Conservation (phyloP, 805 yeast species). For the Cyberlindnera petersonii region DNA sequence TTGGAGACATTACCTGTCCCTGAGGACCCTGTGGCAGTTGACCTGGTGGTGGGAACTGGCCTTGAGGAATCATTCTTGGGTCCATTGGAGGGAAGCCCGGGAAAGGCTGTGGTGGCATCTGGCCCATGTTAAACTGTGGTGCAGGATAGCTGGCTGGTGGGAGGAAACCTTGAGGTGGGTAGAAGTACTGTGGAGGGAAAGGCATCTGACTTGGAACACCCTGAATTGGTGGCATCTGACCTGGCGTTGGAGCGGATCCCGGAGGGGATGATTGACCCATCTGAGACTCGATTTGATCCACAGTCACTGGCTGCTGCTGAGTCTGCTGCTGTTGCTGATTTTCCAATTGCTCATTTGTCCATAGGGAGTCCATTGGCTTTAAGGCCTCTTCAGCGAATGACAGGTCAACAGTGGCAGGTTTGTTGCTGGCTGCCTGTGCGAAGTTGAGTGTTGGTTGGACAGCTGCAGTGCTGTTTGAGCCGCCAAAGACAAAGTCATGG, state of each 20-base stretch:
- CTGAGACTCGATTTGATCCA: constrained; percentile 84
- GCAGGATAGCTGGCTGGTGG: constrained; percentile 22
- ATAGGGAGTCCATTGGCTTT: constrained; percentile 69
- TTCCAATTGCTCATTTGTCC: too few species aligned
- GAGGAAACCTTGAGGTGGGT: constrained; percentile 19
- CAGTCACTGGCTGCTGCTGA: constrained; percentile 45
- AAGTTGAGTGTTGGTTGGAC: constrained; percentile 34
- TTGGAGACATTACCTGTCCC: constrained; percentile 14
- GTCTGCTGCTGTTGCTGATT: constrained; percentile 15
- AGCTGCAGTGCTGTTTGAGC: constrained; percentile 19
- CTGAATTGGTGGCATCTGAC: constrained; percentile 11
- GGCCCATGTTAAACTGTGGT: constrained; percentile 24
- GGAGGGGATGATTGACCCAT: constrained; percentile 10
- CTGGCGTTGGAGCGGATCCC: constrained; percentile 7
- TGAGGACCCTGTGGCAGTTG: constrained; percentile 5
- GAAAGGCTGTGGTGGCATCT: constrained; percentile 25
- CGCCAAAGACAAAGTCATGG: constrained; percentile 64
- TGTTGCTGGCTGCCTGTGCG: constrained; percentile 38
- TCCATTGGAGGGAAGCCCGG: constrained; percentile 29
- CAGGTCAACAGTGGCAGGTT: constrained; percentile 14
- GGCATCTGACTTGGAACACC: constrained; percentile 12
- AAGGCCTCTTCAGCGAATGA: constrained; percentile 37
- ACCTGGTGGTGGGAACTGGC: constrained; percentile 13
- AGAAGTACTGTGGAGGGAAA: constrained; percentile 15
- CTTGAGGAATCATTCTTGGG: constrained; percentile 25